Percentiles rank a stretch among this genome's conserved stretches.
These are phyloP conservation scores for Candida mesenterica DNA, from an alignment of 1,139 yeast genomes.

Conservation along the genomic window DNA sequence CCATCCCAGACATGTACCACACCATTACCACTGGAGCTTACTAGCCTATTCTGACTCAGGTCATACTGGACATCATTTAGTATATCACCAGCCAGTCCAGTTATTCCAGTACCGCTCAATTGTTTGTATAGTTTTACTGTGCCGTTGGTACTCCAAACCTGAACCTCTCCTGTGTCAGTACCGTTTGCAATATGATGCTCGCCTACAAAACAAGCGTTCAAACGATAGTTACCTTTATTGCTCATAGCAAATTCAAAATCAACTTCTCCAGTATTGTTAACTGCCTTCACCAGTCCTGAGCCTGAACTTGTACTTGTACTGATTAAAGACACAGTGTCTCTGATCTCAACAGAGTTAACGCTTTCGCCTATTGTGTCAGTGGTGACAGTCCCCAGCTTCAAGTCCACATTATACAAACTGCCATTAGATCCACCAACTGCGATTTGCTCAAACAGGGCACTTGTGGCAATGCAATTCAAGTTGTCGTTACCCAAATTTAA, in stretches of 20 bases:
- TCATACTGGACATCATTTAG: slow-evolving; percentile 16
- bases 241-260: not conserved
- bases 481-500: slow-evolving; percentile 28
- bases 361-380: slow-evolving; percentile 10
- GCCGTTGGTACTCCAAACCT: slow-evolving; percentile 8
- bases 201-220: slow-evolving; percentile 5
- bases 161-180: slow-evolving; percentile 11
- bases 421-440: slow-evolving; percentile 32
- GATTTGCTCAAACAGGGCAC: slow-evolving; percentile 10
- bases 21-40: slow-evolving; percentile 23
- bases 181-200: slow-evolving; percentile 9
- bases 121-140: slow-evolving; percentile 4
- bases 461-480: slow-evolving; percentile 24
- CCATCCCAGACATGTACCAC: slow-evolving; percentile 24
- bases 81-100: slow-evolving; percentile 8
- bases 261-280: not conserved
- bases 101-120: too few relatives aligned
- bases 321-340: not conserved
- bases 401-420: slow-evolving; percentile 24
- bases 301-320: not conserved
- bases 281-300: not conserved
- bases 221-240: slow-evolving; percentile 6
- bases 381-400: slow-evolving; percentile 21
- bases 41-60: slow-evolving; percentile 15
- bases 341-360: slow-evolving; percentile 6